phyloP scores from a whole-genome alignment of 345 rosid species.

The Stellera chamaejasme region DNA sequence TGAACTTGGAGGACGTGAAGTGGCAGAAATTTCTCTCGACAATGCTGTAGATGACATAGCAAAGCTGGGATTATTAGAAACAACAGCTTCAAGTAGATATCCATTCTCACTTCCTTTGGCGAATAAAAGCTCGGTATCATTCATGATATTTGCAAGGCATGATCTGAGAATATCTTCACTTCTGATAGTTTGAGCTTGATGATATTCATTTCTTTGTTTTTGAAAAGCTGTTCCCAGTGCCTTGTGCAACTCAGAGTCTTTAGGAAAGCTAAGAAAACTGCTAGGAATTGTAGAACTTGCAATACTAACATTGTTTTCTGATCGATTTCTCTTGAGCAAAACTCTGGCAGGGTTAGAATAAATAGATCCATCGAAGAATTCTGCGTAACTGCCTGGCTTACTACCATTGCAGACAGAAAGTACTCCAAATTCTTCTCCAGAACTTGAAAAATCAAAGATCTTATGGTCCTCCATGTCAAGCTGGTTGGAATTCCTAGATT shows the following conservation, averaged over 20 bases:
- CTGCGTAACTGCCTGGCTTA: constrained; percentile 13
- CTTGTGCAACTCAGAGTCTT: constrained; percentile 34
- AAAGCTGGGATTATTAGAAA: constrained; percentile 9
- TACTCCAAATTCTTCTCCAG: constrained; percentile 27
- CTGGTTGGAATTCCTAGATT: constrained; percentile 13
- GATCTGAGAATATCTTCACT: constrained; percentile 5
- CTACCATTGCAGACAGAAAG: constrained; percentile 14
- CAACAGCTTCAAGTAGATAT: constrained; percentile 39
- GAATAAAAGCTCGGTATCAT: constrained; percentile 16
- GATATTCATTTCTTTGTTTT: constrained; percentile 18
- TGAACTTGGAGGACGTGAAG: constrained; percentile 14
- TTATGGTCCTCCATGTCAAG: constrained; percentile 24
- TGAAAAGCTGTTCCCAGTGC: constrained; percentile 29
- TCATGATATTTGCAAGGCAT: constrained; percentile 1
- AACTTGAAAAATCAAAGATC: constrained; percentile 27
- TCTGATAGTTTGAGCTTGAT: constrained; percentile 15
- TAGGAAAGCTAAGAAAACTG: constrained; percentile 27
- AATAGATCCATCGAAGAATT: constrained; percentile 13
- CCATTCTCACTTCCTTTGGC: constrained; percentile 20
- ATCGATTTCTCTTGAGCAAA: constrained; percentile 10
- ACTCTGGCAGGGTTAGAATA: constrained; percentile 12
- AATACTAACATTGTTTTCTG: constrained; percentile 12
- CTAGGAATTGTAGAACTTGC: background rate
- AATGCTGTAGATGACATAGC: constrained; percentile 13
- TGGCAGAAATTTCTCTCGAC: background rate